phyloP scores from a whole-genome alignment of 768 basidiomycete genomes.

The Leccinum aurantiacum region DNA sequence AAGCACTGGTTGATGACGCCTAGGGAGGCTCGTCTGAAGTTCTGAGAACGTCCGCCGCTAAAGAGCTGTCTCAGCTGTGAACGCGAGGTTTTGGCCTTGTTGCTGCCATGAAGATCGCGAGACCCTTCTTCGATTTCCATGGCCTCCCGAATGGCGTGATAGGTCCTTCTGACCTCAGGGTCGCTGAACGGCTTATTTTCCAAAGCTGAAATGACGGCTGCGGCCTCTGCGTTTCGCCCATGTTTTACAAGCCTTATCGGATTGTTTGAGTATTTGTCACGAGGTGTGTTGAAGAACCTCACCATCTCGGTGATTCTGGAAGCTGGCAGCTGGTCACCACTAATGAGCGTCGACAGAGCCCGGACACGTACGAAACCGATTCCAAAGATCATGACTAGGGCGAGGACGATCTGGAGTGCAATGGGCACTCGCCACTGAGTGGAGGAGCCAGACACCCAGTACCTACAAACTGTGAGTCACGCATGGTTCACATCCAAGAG shows the following conservation, averaged over 20 bases:
- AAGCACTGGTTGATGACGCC: conserved; percentile 63
- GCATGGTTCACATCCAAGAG: background rate
- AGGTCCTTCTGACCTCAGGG: conserved; percentile 48
- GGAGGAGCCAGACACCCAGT: conserved; percentile 49
- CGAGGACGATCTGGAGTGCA: conserved; percentile 57
- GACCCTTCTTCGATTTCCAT: conserved; percentile 14
- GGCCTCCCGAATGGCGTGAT: conserved; percentile 52
- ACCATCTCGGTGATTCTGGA: conserved; percentile 62
- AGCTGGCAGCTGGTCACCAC: conserved; percentile 35
- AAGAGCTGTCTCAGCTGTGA: conserved; percentile 52
- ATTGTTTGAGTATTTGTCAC: background rate
- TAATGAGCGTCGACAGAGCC: background rate
- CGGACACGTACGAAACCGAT: conserved; percentile 46
- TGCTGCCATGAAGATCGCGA: background rate
- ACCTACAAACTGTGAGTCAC: conserved; percentile 33
- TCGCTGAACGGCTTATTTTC: conserved; percentile 52
- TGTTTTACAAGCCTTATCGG: conserved; percentile 52
- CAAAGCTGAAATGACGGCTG: conserved; percentile 61
- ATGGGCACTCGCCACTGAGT: conserved; percentile 66
- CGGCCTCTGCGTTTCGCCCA: conserved; percentile 53
- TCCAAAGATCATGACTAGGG: conserved; percentile 48
- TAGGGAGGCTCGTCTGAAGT: conserved; percentile 57
- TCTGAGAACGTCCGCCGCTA: conserved; percentile 55
- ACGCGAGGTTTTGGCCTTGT: conserved; percentile 1
- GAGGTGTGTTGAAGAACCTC: background rate